Base-by-base conservation (phyloP, 2,329 filamentous ascomycete genomes). In the Purpureocillium lavendulum region DNA sequence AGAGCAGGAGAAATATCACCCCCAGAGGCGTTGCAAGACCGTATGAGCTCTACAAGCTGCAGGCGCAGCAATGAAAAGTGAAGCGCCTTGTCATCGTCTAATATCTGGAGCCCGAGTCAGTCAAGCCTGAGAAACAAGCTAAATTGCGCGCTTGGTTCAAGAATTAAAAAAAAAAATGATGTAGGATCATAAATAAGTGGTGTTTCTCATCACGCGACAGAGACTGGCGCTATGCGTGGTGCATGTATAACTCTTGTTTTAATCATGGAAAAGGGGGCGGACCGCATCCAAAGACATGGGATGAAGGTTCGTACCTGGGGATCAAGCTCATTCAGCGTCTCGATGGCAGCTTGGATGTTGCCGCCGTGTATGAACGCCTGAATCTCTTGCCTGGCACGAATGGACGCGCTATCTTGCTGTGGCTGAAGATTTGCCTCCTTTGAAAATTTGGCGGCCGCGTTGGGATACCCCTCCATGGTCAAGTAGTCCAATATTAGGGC, bases 401-500 rank as follows among this genome's bases (percentile, higher is more conserved):
- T 89, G 21, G 79, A 81, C 31, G 80, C 72, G 40, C 82, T 71
- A 49, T 88, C 80, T 48, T 84, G 79, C 48, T 80, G 80, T 7
- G 83, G 79, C 47, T 77, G 71, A 24, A 97, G 75, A 56, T 96
- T 96, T 41, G 92, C 92, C 67, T 98, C 92, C 47, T 82, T 82
- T 12, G 88, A 92, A 60, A 98, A 97, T 57, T 87, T 94, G 54
- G 86, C 84, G 3, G 94, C 94, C 10, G 92, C 89, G 49, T 84
- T 82, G 10, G 90, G 86, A 56, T 97, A 98, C 38, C 92, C 92
- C 65, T 95, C 90, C 60, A 87, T 90, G 43, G 94, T 90, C 45
- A 98, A 75, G 61, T 98, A 98, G 66, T 98, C 90, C 70, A 98
- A 84, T 47, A 98, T 89, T 54, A 98, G 67, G 40, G 83, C 81